Base-by-base conservation (phyloP, 441 rosid genomes). In the Raphanus hybrid region DNA sequence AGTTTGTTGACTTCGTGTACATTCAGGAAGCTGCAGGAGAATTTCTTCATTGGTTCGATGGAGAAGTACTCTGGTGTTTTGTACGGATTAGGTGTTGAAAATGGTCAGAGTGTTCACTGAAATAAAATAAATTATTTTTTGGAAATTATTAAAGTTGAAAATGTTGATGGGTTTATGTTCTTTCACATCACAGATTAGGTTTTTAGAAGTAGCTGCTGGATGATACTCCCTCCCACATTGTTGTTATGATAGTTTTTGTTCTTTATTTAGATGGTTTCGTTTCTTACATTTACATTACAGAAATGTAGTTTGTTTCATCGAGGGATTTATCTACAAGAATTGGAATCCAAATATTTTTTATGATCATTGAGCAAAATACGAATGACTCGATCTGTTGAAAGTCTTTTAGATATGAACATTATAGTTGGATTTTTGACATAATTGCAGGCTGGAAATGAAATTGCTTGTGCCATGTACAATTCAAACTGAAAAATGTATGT, bases 21-120 rank as follows among this genome's bases (percentile, higher is more conserved):
- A 6, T 86, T 84, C 71, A 80, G 69, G 81, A 84, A 80, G 81
- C 75, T 86, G 50, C 82, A 79, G 66, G 85, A 83, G 39, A 81
- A 35, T 68, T 86, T 84, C 82, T 86, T 86, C 78, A 70, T 32
- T 6, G 87, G 85, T n/a, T 84, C 84, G 0, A 60, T 71, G 11
- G 87, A 84, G 68, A 86, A 81, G 20, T 84, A 86, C 75, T 80
- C 89, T 15, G 87, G 89, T 59, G 86, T 84, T 32, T 82, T 86
- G 85, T 86, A 86, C 59, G 89, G 89, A 16, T 85, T 86, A 20
- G 93, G 92, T 39, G 87, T 86, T 2, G 93, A 90, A 32, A 83
- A 88, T 85, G 92, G 84, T 72, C 81, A 71, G 67, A 59, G 50
- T 77, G 64, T 59, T 78, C 73, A 75, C 14, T 67, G 70, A 65